Evolutionary conservation across 208 protist genomes (phyloP).

Genomic region (Trypanosoma cruzi): DNA sequence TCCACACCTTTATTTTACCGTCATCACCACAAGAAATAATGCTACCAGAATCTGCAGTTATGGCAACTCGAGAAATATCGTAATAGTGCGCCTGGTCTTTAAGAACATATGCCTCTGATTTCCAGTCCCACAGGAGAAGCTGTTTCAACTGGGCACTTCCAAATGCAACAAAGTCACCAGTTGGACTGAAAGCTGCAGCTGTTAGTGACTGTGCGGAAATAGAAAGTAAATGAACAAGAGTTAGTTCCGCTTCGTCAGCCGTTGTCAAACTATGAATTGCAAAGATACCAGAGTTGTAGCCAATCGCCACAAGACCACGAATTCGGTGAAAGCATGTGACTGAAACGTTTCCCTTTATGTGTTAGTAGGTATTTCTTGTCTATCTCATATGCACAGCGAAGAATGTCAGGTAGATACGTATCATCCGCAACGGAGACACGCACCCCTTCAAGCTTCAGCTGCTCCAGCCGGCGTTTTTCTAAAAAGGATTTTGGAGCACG

Average conservation of each 20-base stretch:
- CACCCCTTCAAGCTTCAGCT: conserved; percentile 78
- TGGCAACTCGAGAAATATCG: conserved; percentile 87
- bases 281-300: conserved; percentile 93
- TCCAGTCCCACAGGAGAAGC: conserved; percentile 96
- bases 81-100: conserved; percentile 95
- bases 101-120: conserved; percentile 90
- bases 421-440: conserved; percentile 80
- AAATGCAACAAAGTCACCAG: conserved; percentile 89
- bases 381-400: conserved; percentile 83
- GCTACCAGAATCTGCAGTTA: conserved; percentile 85
- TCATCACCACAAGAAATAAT: conserved; percentile 94
- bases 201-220: conserved; percentile 92
- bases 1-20: conserved; percentile 95
- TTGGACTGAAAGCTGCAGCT: conserved; percentile 80
- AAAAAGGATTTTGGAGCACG: conserved; percentile 72
- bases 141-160: conserved; percentile 89
- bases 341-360: conserved; percentile 89
- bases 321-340: conserved; percentile 75
- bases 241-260: conserved; percentile 36
- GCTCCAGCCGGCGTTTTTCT: conserved; percentile 73
- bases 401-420: conserved; percentile 62
- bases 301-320: conserved; percentile 82
- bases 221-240: conserved; percentile 87
- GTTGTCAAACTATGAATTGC: conserved; percentile 74
- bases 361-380: conserved; percentile 86